These are phyloP conservation scores for Rhynchosporium agropyri DNA, from an alignment of 2,329 filamentous ascomycete genomes.

Conservation along the genomic window DNA sequence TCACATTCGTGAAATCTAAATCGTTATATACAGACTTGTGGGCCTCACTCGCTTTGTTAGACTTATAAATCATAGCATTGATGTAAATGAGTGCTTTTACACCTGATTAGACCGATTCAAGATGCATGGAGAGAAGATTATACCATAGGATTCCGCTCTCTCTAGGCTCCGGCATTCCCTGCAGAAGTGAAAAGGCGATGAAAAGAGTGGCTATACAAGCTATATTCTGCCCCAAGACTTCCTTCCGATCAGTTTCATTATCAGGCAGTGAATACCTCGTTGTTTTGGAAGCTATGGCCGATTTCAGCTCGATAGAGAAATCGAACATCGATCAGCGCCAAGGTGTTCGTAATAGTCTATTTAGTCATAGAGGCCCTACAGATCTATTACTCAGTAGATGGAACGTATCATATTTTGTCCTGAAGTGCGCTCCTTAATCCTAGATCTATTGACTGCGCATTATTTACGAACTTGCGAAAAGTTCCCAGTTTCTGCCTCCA, in stretches of 20 bases:
- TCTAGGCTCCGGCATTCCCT: not conserved
- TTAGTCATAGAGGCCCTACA: too few species aligned
- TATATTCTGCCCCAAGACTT: not conserved
- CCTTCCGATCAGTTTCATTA: not conserved
- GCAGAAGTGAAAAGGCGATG: not conserved
- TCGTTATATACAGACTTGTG: not conserved
- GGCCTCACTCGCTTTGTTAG: not conserved
- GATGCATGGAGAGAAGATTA: not conserved
- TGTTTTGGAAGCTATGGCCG: not conserved
- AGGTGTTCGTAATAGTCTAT: not conserved
- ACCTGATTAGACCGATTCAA: not conserved
- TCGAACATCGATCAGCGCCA: not conserved
- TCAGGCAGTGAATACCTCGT: not conserved
- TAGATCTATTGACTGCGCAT: too few species aligned
- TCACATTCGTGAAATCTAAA: not conserved
- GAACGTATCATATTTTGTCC: not conserved
- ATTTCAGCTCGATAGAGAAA: not conserved
- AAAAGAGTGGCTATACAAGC: not conserved
- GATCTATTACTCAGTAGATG: not conserved
- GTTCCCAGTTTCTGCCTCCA: too few species aligned
- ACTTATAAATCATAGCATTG: not conserved
- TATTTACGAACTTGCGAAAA: too few species aligned
- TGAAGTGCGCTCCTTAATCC: too few species aligned
- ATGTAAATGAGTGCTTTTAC: not conserved
- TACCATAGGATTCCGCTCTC: not conserved